Conservation (phyloP, 192 early-diverging fungal genomes). For the Geosiphon pyriformis region DNA sequence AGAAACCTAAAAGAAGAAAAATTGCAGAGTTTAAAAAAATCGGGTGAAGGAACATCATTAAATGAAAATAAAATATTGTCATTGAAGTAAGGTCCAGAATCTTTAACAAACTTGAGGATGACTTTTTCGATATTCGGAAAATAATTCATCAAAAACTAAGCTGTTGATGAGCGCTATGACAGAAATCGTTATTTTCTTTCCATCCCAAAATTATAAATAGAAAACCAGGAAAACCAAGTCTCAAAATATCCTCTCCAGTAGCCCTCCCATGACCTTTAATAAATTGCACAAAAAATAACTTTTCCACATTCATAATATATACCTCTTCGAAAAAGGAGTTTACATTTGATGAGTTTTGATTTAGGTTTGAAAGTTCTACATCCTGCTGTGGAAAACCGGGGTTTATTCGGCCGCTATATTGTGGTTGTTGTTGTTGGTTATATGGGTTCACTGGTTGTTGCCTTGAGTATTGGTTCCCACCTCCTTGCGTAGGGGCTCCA, state of each 20-base stretch:
- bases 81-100: background rate
- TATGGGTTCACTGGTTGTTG: constrained; percentile 7
- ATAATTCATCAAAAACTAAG: background rate
- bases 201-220: background rate
- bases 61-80: background rate
- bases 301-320: too few species aligned
- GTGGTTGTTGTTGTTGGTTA: background rate
- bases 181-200: background rate
- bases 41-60: background rate
- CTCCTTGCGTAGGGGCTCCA: background rate
- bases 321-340: constrained; percentile 7
- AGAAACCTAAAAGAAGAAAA: constrained; percentile 15
- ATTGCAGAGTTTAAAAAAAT: background rate
- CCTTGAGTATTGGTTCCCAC: background rate
- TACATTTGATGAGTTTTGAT: background rate
- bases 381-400: constrained; percentile 8
- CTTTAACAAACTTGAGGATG: background rate
- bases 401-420: background rate
- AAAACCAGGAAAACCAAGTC: too few species aligned
- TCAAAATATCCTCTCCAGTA: too few species aligned
- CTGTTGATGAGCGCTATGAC: background rate
- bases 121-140: background rate
- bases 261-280: too few species aligned
- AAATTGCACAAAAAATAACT: too few species aligned
- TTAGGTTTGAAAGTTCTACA: constrained; percentile 2